These are phyloP conservation scores for Binderoboletus segoi DNA, from an alignment of 1,284 basidiomycete species.

Conservation along the genomic window DNA sequence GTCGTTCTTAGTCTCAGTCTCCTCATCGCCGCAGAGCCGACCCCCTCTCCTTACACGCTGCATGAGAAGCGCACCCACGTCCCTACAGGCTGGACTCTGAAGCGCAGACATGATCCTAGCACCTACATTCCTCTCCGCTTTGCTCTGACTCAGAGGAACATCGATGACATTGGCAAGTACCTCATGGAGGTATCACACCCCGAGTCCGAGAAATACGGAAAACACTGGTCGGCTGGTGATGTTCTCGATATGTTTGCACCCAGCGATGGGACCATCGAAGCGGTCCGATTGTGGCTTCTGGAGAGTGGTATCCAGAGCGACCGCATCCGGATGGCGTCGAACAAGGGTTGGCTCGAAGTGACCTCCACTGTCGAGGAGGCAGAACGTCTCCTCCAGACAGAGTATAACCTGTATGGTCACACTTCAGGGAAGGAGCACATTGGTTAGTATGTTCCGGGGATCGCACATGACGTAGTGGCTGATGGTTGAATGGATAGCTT, in stretches of 20 bases:
- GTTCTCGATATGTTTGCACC: constrained; percentile 44
- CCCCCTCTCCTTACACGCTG: constrained; percentile 16
- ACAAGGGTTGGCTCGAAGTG: constrained; percentile 48
- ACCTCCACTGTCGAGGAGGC: constrained; percentile 42
- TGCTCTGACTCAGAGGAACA: constrained; percentile 44
- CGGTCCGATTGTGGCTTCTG: constrained; percentile 44
- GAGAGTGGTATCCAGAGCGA: constrained; percentile 35
- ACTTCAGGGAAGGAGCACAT: constrained; percentile 41
- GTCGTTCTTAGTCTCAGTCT: constrained; percentile 23
- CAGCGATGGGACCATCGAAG: constrained; percentile 36
- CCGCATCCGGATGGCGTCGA: constrained; percentile 36
- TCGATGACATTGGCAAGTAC: constrained; percentile 38
- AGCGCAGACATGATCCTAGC: constrained; percentile 28
- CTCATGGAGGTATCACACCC: constrained; percentile 48
- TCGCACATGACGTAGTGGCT: constrained; percentile 14
- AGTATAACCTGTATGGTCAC: constrained; percentile 40
- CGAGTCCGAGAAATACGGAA: constrained; percentile 43
- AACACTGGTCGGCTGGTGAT: constrained; percentile 44
- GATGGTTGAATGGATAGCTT: constrained; percentile 20
- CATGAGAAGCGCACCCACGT: constrained; percentile 38
- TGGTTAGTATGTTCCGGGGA: constrained; percentile 30
- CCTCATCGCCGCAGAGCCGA: constrained; percentile 10
- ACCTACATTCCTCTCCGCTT: constrained; percentile 40
- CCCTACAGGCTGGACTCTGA: constrained; percentile 37
- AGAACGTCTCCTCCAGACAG: constrained; percentile 34